Percentiles rank a stretch among this genome's conserved stretches.
These are phyloP conservation scores for Lentinus polychrous DNA, from an alignment of 1,284 basidiomycete genomes.

Conservation along the genomic window DNA sequence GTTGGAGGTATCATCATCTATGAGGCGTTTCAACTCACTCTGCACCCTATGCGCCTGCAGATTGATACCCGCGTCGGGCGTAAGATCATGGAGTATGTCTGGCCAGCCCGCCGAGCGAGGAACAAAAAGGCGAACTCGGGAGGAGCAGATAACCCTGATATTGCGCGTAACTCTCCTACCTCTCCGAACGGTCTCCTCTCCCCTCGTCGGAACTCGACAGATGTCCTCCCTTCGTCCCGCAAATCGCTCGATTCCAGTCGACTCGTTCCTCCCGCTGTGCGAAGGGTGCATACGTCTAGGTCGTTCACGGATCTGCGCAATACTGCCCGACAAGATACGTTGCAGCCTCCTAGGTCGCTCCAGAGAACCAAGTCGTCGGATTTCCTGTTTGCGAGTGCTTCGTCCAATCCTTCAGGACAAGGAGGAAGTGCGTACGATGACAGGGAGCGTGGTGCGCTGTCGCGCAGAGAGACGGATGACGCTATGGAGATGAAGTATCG, in stretches of 20 bases:
- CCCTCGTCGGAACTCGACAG: conserved; percentile 22
- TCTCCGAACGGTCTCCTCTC: conserved; percentile 1
- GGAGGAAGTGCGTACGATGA: conserved; percentile 11
- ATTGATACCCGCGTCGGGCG: conserved; percentile 80
- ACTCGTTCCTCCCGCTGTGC: conserved; percentile 31
- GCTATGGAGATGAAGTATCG: conserved; percentile 74
- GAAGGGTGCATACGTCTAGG: conserved; percentile 51
- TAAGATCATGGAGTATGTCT: conserved; percentile 87
- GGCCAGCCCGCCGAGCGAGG: conserved; percentile 50
- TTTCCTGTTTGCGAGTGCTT: conserved; percentile 14
- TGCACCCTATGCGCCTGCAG: conserved; percentile 87
- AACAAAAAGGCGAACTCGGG: neutral
- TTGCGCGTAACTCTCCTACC: conserved; percentile 2
- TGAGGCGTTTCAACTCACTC: conserved; percentile 73
- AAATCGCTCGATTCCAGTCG: conserved; percentile 18
- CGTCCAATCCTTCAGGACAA: conserved; percentile 11
- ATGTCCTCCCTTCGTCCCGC: conserved; percentile 18
- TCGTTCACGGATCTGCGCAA: conserved; percentile 65
- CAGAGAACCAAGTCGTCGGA: conserved; percentile 25
- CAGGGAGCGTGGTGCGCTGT: conserved; percentile 9
- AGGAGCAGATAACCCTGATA: neutral
- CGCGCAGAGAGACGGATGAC: conserved; percentile 31
- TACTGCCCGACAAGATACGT: conserved; percentile 28
- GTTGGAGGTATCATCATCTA: conserved; percentile 94
- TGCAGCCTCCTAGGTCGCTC: conserved; percentile 20